Conservation (phyloP, 2,329 filamentous ascomycete genomes). For the Apiospora marii region DNA sequence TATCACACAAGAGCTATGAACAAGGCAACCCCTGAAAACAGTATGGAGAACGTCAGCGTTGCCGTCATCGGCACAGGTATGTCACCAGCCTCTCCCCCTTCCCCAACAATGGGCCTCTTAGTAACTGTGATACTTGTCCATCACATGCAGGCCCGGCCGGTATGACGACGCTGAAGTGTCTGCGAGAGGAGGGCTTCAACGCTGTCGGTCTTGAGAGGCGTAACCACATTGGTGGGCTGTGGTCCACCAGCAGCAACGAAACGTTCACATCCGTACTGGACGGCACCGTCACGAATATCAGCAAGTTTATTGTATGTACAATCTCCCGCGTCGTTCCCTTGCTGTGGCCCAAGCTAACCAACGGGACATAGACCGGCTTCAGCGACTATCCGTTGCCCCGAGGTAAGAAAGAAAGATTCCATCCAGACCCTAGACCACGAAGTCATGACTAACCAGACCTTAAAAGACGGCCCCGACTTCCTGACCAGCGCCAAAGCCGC, state of each 20-base stretch:
- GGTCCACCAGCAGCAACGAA: conserved; percentile 48
- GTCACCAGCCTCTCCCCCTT: background rate
- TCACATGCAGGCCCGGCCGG: conserved; percentile 43
- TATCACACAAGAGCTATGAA: too few species aligned
- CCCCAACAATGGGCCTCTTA: too few species aligned
- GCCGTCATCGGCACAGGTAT: conserved; percentile 41
- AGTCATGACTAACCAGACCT: background rate
- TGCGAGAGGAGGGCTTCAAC: conserved; percentile 53
- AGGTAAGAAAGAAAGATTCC: conserved; percentile 24
- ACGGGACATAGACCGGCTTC: conserved; percentile 30
- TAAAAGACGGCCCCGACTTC: conserved; percentile 29
- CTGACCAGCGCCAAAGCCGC: conserved; percentile 28
- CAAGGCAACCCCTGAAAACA: too few species aligned
- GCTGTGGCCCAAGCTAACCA: background rate
- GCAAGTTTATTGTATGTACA: conserved; percentile 35
- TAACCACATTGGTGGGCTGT: conserved; percentile 51
- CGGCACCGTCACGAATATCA: conserved; percentile 47
- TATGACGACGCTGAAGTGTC: conserved; percentile 50
- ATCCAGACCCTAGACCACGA: background rate
- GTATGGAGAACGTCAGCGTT: conserved; percentile 30
- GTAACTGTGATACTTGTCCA: too few species aligned
- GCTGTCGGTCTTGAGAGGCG: conserved; percentile 53
- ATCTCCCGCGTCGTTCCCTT: background rate
- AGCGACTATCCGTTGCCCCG: conserved; percentile 33
- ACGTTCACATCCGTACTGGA: conserved; percentile 34